phyloP scores from a whole-genome alignment of 2,329 filamentous ascomycete genomes.

The Scedosporium apiospermum region DNA sequence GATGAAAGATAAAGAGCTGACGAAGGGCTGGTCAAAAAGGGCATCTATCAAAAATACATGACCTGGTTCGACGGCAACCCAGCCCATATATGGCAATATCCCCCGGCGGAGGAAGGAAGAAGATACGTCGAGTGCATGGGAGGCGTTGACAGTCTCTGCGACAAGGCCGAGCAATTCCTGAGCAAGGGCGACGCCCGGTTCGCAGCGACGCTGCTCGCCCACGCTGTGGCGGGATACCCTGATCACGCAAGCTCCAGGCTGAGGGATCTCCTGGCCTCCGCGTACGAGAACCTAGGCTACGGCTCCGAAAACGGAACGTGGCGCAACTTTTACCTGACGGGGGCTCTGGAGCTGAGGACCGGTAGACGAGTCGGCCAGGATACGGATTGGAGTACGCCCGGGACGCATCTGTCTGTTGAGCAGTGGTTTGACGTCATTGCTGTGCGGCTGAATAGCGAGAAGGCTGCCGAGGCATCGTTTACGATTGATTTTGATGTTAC shows the following conservation, averaged over 20 bases:
- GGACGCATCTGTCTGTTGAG: not conserved
- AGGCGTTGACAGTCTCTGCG: constrained; percentile 19
- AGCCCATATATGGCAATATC: constrained; percentile 15
- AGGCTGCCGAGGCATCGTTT: not conserved
- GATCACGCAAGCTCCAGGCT: constrained; percentile 9
- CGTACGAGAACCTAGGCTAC: constrained; percentile 24
- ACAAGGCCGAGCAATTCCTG: constrained; percentile 19
- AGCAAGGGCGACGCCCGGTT: constrained; percentile 24
- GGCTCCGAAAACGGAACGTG: constrained; percentile 28
- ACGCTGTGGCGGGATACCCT: constrained; percentile 19
- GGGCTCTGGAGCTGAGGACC: constrained; percentile 17
- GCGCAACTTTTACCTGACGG: constrained; percentile 28
- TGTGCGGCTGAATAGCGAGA: constrained; percentile 8
- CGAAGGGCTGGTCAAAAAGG: too few species aligned
- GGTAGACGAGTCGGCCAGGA: not conserved
- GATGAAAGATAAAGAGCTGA: too few species aligned
- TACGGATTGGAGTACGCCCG: not conserved
- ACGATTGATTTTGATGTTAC: constrained; percentile 7
- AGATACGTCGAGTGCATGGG: constrained; percentile 27
- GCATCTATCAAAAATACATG: constrained; percentile 13
- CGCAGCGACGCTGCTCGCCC: constrained; percentile 26
- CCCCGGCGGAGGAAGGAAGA: constrained; percentile 20
- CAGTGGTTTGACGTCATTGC: constrained; percentile 8
- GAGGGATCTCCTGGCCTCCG: constrained; percentile 16
- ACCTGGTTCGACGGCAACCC: constrained; percentile 16